A percentile compares a stretch with the other conserved stretches of the same genome.
phyloP scores from a whole-genome alignment of 2,329 filamentous ascomycete genomes.

The Neonectria faginata region DNA sequence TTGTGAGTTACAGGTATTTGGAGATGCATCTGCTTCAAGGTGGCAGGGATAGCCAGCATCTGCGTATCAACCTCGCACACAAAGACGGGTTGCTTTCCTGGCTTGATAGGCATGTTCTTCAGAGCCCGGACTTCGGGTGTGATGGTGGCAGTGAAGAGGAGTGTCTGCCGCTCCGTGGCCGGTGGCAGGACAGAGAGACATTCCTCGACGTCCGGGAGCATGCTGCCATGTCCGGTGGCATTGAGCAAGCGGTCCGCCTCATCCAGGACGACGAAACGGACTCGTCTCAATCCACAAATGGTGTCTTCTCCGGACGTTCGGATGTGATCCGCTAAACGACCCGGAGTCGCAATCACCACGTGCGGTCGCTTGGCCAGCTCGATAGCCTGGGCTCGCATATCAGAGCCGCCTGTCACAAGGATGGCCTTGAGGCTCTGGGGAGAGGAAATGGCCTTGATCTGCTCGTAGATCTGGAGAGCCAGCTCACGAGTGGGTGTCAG shows the following conservation, averaged over 20 bases:
- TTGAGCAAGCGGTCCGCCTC: constrained; percentile 92
- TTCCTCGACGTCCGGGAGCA: constrained; percentile 94
- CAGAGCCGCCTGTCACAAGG: constrained; percentile 90
- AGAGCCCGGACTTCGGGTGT: constrained; percentile 91
- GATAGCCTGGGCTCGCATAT: constrained; percentile 92
- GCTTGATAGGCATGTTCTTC: constrained; percentile 78
- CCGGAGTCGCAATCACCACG: constrained; percentile 93
- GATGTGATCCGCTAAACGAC: constrained; percentile 93
- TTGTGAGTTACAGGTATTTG: constrained; percentile 92
- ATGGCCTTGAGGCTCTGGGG: constrained; percentile 88
- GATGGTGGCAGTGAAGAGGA: constrained; percentile 95
- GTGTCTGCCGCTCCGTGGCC: constrained; percentile 83
- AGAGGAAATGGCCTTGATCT: constrained; percentile 91
- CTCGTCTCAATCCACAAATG: constrained; percentile 80
- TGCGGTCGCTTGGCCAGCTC: constrained; percentile 85
- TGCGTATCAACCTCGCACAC: constrained; percentile 88
- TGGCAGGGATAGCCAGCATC: constrained; percentile 80
- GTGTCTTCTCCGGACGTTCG: constrained; percentile 92
- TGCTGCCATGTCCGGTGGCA: constrained; percentile 79
- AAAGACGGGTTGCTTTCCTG: constrained; percentile 81
- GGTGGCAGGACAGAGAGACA: constrained; percentile 86
- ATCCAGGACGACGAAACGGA: constrained; percentile 90
- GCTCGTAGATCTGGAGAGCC: constrained; percentile 95
- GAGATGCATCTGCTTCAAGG: constrained; percentile 85
- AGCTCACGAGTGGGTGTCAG: constrained; percentile 92